Base-by-base conservation (phyloP, 768 basidiomycete species). In the Mrakia hoshinonis region DNA sequence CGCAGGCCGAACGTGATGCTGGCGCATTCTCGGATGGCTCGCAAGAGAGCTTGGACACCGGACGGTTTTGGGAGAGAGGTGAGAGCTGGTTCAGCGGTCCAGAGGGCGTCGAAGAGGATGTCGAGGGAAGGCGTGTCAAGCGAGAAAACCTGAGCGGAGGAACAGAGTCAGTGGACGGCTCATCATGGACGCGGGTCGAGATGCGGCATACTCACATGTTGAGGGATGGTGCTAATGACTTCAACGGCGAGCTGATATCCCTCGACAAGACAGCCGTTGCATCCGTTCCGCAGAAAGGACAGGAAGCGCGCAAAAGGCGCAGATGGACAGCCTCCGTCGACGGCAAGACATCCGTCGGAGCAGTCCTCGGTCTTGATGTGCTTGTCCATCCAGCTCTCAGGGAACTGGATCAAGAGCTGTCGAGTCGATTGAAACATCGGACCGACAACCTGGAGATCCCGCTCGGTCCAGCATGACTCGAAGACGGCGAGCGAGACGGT, bases 81-180 rank as follows among this genome's bases (percentile, higher is more conserved):
- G 54, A 10, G 54, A 26, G 29, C 4, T 31, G 51, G 9, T 12
- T 55, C 12, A 12, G 54, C 24, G 5, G 54, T 13, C 54, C 54
- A 55, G 29, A 55, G 24, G 26, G 54, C 54, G 54, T 55, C 54
- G 54, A 55, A 55, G n/a, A 55, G 26, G n/a, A 26, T 55, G 18
- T 31, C 12, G 26, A 55, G 54, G 29, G 54, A 55, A 31, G 54
- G 26, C 29, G 54, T 55, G 29, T 11, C 34, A 31, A 55, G 54
- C 6, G 54, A 31, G 54, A 55, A 18, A 4, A 55, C 34, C 54
- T 55, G 29, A n/a, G 29, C 34, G 3, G 26, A 29, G 12, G 15
- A 1, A 12, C 29, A 34, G 11, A 26, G 29, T 31, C 26, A 9
- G 46, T 31, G 54, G 34, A 29, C 15, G 4, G 10, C 26, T 26